Conservation (phyloP, 805 yeast species). For the Spathaspora passalidarum region DNA sequence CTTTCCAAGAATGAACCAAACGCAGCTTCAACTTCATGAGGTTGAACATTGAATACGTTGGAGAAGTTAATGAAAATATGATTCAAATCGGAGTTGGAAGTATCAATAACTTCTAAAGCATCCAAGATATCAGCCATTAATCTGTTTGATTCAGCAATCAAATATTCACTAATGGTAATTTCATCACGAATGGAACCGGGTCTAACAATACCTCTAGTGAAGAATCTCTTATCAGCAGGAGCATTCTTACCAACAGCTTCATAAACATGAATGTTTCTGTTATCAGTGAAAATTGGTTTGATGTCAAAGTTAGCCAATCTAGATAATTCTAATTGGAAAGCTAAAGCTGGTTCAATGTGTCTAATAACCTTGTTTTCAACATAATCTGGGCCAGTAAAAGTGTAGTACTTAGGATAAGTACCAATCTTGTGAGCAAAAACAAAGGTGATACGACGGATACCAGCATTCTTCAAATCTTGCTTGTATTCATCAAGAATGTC, state of each 20-base stretch:
- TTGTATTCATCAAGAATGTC: slow-evolving; percentile 65
- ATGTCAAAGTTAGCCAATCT: slow-evolving; percentile 93
- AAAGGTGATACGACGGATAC: slow-evolving; percentile 90
- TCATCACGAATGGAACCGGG: slow-evolving; percentile 95
- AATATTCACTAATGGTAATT: slow-evolving; percentile 86
- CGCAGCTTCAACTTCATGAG: slow-evolving; percentile 95
- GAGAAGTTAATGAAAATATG: slow-evolving; percentile 97
- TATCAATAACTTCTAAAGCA: slow-evolving; percentile 89
- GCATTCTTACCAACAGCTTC: slow-evolving; percentile 95
- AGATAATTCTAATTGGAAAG: slow-evolving; percentile 93
- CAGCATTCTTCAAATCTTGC: slow-evolving; percentile 66
- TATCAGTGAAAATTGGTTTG: slow-evolving; percentile 92
- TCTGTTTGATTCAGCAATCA: slow-evolving; percentile 94
- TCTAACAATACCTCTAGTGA: slow-evolving; percentile 95
- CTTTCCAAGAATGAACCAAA: slow-evolving; percentile 97
- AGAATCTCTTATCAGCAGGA: slow-evolving; percentile 89
- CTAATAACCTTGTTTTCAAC: slow-evolving; percentile 89
- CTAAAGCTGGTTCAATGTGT: slow-evolving; percentile 97
- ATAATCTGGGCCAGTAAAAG: slow-evolving; percentile 87
- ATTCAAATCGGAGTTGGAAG: slow-evolving; percentile 92
- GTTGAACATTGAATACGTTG: slow-evolving; percentile 90
- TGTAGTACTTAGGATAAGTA: slow-evolving; percentile 89
- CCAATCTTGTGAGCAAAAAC: slow-evolving; percentile 83
- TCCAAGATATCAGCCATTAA: slow-evolving; percentile 95
- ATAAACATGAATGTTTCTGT: slow-evolving; percentile 95